Evolutionary conservation across 768 basidiomycete species (phyloP).

Genomic region (Boletus patriciae): DNA sequence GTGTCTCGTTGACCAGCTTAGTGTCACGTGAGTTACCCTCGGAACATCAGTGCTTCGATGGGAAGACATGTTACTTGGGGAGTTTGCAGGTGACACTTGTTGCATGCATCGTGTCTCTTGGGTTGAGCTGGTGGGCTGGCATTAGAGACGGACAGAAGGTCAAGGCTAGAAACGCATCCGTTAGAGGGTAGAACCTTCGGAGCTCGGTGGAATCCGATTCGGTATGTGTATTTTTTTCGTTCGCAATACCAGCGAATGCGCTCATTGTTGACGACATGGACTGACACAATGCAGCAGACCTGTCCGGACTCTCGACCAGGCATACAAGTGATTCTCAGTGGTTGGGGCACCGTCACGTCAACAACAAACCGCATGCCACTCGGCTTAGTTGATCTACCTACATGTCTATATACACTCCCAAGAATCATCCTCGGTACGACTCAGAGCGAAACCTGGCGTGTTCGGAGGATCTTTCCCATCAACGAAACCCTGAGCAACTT

Average conservation of each 20-base stretch:
- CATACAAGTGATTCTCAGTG: no score
- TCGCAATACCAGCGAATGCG: no score
- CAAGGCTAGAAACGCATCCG: neutral
- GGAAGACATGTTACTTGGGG: slow-evolving; percentile 58
- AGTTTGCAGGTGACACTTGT: slow-evolving; percentile 50
- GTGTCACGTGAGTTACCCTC: slow-evolving; percentile 23
- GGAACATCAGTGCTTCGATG: slow-evolving; percentile 53
- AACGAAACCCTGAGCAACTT: slow-evolving; percentile 17
- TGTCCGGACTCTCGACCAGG: no score
- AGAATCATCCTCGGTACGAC: slow-evolving; percentile 8
- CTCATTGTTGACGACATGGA: no score
- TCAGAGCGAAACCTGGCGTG: neutral
- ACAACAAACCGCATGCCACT: neutral
- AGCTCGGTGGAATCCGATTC: neutral
- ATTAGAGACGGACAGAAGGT: slow-evolving; percentile 31
- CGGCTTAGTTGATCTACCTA: neutral
- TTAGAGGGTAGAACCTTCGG: neutral
- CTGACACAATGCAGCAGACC: no score
- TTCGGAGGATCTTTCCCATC: slow-evolving; percentile 2
- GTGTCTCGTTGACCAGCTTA: neutral
- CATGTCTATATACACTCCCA: slow-evolving; percentile 17
- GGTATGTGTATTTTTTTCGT: neutral
- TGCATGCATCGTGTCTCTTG: slow-evolving; percentile 38
- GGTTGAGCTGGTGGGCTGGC: slow-evolving; percentile 39
- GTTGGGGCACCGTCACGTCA: no score